Evolutionary conservation across 1,284 basidiomycete species (phyloP).

Genomic region (Sphaerobolus stellatus): DNA sequence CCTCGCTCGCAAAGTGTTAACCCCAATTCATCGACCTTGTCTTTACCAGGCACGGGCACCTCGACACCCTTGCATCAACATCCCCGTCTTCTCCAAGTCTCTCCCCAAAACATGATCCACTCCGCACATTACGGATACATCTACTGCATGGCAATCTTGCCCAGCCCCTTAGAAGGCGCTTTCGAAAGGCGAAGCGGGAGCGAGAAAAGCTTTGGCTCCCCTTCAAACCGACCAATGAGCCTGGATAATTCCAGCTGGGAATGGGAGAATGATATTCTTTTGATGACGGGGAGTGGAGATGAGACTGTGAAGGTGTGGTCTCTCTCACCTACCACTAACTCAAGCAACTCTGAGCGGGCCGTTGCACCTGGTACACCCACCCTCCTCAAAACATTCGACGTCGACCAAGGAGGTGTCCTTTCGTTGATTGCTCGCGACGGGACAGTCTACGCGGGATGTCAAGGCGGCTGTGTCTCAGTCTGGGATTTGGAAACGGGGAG

Average conservation of each 20-base stretch:
- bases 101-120: slow-evolving; percentile 69
- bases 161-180: slow-evolving; percentile 39
- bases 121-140: slow-evolving; percentile 95
- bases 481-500: slow-evolving; percentile 90
- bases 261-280: slow-evolving; percentile 45
- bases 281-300: slow-evolving; percentile 87
- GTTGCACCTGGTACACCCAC: slow-evolving; percentile 44
- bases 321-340: slow-evolving; percentile 7
- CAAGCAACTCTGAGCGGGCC: slow-evolving; percentile 3
- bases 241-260: slow-evolving; percentile 13
- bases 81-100: slow-evolving; percentile 48
- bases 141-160: slow-evolving; percentile 77
- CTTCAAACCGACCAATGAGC: too few relatives aligned
- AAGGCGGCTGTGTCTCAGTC: slow-evolving; percentile 90
- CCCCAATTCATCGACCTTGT: background rate
- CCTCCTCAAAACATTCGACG: slow-evolving; percentile 62
- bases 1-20: too few relatives aligned
- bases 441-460: slow-evolving; percentile 89
- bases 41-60: slow-evolving; percentile 2
- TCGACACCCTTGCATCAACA: slow-evolving; percentile 4
- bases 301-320: slow-evolving; percentile 75
- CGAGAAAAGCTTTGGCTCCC: background rate
- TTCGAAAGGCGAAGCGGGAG: slow-evolving; percentile 26
- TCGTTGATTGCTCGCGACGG: slow-evolving; percentile 74
- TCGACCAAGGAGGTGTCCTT: slow-evolving; percentile 71